Percentiles rank a stretch among this genome's conserved stretches.
phyloP scores from a whole-genome alignment of 306 rosid species.

The Trifolium repens region DNA sequence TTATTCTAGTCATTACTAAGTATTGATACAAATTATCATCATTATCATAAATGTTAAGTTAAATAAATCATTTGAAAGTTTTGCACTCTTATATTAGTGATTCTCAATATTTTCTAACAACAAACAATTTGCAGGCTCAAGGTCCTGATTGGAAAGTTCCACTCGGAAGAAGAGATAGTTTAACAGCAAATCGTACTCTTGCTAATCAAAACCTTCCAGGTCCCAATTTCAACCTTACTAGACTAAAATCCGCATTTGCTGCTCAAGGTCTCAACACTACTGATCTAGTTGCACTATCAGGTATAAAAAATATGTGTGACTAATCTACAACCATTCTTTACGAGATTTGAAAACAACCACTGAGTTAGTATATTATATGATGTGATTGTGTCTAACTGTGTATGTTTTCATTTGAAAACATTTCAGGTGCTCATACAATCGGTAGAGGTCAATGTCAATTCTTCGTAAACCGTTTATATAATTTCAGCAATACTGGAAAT shows the following conservation, averaged over 20 bases:
- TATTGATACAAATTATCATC: too few species aligned
- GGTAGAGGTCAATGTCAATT: conserved; percentile 46
- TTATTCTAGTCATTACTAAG: too few species aligned
- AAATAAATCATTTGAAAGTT: too few species aligned
- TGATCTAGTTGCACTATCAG: conserved; percentile 69
- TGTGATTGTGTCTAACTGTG: too few species aligned
- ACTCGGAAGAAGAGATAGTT: conserved; percentile 63
- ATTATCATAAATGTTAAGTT: too few species aligned
- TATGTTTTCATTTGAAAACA: too few species aligned
- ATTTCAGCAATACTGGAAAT: conserved; percentile 27
- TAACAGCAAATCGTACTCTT: conserved; percentile 44
- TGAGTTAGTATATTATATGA: too few species aligned
- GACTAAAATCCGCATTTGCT: conserved; percentile 36
- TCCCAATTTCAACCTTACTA: conserved; percentile 6
- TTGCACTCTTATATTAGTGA: too few species aligned
- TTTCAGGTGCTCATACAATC: conserved; percentile 50
- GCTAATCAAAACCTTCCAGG: conserved; percentile 50
- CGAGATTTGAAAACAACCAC: too few species aligned
- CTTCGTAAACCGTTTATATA: conserved; percentile 35
- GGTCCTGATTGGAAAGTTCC: conserved; percentile 51
- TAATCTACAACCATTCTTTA: too few species aligned
- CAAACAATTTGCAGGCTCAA: conserved; percentile 29
- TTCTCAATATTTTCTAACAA: background rate
- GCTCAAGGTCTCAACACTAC: conserved; percentile 49
- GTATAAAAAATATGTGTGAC: conserved; percentile 23